Evolutionary conservation across 78 protist species (phyloP), one percentile per base, ranked within the genome.

Genomic region (Diacronema lutheri): DNA sequence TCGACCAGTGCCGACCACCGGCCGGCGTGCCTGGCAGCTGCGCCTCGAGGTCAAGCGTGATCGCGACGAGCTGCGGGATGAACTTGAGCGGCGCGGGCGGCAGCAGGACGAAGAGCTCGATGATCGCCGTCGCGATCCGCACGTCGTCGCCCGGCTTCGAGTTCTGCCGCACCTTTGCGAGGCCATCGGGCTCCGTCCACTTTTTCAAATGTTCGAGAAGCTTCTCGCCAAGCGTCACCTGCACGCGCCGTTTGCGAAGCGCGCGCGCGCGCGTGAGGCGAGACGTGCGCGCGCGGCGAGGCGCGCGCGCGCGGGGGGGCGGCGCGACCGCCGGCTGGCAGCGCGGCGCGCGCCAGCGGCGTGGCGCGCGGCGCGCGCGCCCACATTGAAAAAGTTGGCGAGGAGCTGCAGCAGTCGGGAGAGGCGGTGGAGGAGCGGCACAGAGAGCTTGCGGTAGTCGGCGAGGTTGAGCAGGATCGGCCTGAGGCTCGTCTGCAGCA

Each of bases 181-280:
- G 35, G 19, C 60, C 83, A 44, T 90, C 89, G 35, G 90, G 83
- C 19, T 94, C 96, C 9, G 87, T 89, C 86, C 87, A 96, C 55
- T 86, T 68, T 57, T 84, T 80, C 50, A 96, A 85, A 61, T 96
- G 94, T 56, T 96, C 96, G 62, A 93, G 92, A 14, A 96, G 86
- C 73, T 93, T 86, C 62, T 92, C 96, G n/a, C 97, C 98, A 6
- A 96, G 90, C 37, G 89, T 93, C 21, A 85, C 94, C n/a, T n/a
- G n/a, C n/a, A n/a, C n/a, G n/a, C n/a, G n/a, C n/a, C n/a, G n/a
- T n/a, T n/a, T n/a, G n/a, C n/a, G n/a, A n/a, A n/a, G n/a, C n/a
- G n/a, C n/a, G n/a, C n/a, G n/a, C n/a, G n/a, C n/a, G n/a, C n/a
- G n/a, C n/a, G n/a, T n/a, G n/a, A n/a, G n/a, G n/a, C n/a, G n/a